A percentile compares a stretch with the other conserved stretches of the same genome.
These are phyloP conservation scores for Globisporangium carolinianum DNA, from an alignment of 352 stramenopile species.

Conservation along the genomic window DNA sequence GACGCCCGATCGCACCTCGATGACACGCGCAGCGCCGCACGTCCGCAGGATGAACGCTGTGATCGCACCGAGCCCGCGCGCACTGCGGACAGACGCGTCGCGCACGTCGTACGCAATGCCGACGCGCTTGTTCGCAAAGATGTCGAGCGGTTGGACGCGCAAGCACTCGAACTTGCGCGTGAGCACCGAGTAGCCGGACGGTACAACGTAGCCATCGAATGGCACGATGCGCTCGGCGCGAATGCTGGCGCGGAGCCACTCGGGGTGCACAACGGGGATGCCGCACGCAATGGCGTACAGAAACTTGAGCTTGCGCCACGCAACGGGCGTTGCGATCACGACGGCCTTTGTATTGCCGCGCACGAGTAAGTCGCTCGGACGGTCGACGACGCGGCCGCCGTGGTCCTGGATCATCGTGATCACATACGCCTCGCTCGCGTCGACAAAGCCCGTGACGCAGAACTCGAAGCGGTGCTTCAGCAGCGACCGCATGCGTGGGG, in stretches of 20 bases:
- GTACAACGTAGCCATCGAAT: constrained; percentile 66
- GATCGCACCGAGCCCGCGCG: constrained; percentile 37
- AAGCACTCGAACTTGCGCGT: constrained; percentile 64
- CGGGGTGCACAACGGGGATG: constrained; percentile 76
- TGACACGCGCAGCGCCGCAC: constrained; percentile 50
- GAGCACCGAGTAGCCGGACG: constrained; percentile 53
- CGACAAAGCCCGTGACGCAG: constrained; percentile 64
- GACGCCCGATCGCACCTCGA: constrained; percentile 28
- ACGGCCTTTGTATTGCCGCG: constrained; percentile 46
- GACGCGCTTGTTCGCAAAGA: constrained; percentile 57
- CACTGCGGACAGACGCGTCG: constrained; percentile 19
- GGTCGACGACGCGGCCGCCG: constrained; percentile 46
- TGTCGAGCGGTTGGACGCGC: constrained; percentile 30
- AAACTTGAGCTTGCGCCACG: constrained; percentile 79
- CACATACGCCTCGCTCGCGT: constrained; percentile 37
- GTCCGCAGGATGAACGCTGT: constrained; percentile 53
- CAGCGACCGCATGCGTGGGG: constrained; percentile 41
- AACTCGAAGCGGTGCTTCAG: constrained; percentile 79
- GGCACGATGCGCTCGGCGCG: constrained; percentile 35
- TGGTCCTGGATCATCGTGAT: constrained; percentile 59
- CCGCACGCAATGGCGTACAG: constrained; percentile 71
- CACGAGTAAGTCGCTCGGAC: constrained; percentile 39
- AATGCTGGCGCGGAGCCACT: constrained; percentile 72
- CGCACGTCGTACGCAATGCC: constrained; percentile 52
- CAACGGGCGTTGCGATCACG: constrained; percentile 66